Base-by-base conservation (phyloP, 1,284 basidiomycete species). In the Puccinia coronata region DNA sequence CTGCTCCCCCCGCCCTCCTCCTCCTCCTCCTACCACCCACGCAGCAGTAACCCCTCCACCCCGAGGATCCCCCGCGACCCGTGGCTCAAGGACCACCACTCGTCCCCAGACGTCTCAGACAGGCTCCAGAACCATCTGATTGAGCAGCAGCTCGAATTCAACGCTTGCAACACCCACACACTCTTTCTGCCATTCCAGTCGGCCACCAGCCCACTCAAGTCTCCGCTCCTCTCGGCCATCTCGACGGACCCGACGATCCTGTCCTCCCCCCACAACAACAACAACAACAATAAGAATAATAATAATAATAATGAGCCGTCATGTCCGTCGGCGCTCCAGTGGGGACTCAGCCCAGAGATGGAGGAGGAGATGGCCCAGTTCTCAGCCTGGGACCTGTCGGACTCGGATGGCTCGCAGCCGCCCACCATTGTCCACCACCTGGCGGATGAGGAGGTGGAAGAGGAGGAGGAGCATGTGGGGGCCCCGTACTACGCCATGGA, bases 31-130 rank as follows among this genome's bases (percentile, higher is more conserved):
- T 39, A 41, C 61, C 41, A 39, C 16, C 61, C 61, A 23, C 36
- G 18, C 2, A 39, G 41, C 61, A 65, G 59, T 67, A 25, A 28
- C n/a, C 43, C 61, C 1, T 20, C 47, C 11, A 49, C 61, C 4
- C 61, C 61, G 5, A 20, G 34, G 14, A 77, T 77, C 12, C 75
- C 75, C 14, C 18, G 75, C 20, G 75, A 77, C n/a, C 75, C 75
- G 31, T 77, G 75, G 75, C 53, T 72, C 25, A 72, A 72, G 23
- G 51, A 72, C 11, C n/a, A 59, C 18, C 31, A n/a, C 4, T 74
- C 53, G 2, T 16, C 36, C 28, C 18, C 9, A 51, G 1, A 28
- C 53, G 9, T 43, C 72, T 36, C 11, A 28, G 9, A 41, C 18
- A 23, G 23, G 43, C 20, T 39, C 51, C 14, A 41, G 31, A 16